Conservation (phyloP, 768 basidiomycete species). For the Xerocomellus dryophilus region DNA sequence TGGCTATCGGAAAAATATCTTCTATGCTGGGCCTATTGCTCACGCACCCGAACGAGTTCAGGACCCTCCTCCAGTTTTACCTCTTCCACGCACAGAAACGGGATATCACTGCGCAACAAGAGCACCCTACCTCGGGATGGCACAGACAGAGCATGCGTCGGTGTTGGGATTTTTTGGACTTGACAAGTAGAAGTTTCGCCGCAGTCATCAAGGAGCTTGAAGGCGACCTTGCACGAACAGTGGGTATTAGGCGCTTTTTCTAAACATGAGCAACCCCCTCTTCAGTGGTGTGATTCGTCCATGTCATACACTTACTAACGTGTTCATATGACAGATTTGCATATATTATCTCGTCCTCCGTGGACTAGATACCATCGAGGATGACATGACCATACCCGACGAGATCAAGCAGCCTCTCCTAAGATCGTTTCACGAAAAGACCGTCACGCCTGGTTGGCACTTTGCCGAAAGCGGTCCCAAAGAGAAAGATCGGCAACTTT, state of each 20-base stretch:
- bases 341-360: constrained; percentile 93
- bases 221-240: constrained; percentile 88
- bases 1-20: constrained; percentile 52
- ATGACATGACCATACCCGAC: constrained; percentile 95
- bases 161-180: constrained; percentile 88
- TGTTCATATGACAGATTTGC: constrained; percentile 61
- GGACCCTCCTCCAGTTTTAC: constrained; percentile 77
- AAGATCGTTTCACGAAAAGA: constrained; percentile 75
- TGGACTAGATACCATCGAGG: constrained; percentile 95
- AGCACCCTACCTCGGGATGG: constrained; percentile 82
- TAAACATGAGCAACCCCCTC: background rate
- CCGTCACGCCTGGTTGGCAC: constrained; percentile 80
- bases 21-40: constrained; percentile 63
- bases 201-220: constrained; percentile 95
- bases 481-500: constrained; percentile 84
- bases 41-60: constrained; percentile 82
- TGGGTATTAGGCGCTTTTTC: constrained; percentile 42
- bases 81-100: constrained; percentile 79
- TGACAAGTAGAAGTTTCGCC: constrained; percentile 85
- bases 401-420: constrained; percentile 82
- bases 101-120: constrained; percentile 72
- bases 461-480: constrained; percentile 78
- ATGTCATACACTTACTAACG: background rate
- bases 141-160: constrained; percentile 80
- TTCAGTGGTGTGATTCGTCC: background rate